Base-by-base conservation (phyloP, 176 grass and related monocot species). In the Hyparrhenia diplandra region DNA sequence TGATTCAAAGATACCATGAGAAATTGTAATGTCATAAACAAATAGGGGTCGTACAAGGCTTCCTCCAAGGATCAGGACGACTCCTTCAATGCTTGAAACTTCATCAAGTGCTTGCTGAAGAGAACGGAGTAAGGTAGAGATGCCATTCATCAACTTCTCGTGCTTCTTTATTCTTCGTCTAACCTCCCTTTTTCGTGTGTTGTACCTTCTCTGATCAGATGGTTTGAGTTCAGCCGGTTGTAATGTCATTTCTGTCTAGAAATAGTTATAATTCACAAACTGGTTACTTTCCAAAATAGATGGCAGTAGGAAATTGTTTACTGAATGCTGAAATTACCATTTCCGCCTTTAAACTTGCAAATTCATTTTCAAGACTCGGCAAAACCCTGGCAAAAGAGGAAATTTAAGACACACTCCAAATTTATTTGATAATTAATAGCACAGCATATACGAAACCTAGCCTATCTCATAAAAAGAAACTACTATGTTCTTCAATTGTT, bases 341-440 rank as follows among this genome's bases (percentile, higher is more conserved):
- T n/a, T n/a, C 83, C 54, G 90, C 89, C 81, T 98, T 94, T 60
- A 92, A 87, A 86, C 68, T 64, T 77, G 70, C 79, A 87, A 90
- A 98, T 84, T 94, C 95, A 84, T 83, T 85, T 90, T 98, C 92
- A 74, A 98, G 82, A 77, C 87, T 89, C 66, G 94, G 83, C 88
- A 98, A 84, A 30, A 98, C 78, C 77, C 95, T 98, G 87, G 55
- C 82, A 82, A 62, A 71, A 43, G 13, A 83, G 11, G 57, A 69
- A 76, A 72, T 29, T 25, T 23, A 18, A 67, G 63, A 47, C 45
- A 77, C 37, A 74, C n/a, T 41, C n/a, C 13, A 71, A 71, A 65
- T 35, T 42, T 36, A 79, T 74, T 39, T 74, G 5, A 59, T 72
- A 71, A 55, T 65, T 64, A 71, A 21, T 30, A 35, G 27, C 5